Evolutionary conservation across 2,329 filamentous ascomycete species (phyloP), one percentile per base, ranked within the genome.

Genomic region (Onygenales sp.): DNA sequence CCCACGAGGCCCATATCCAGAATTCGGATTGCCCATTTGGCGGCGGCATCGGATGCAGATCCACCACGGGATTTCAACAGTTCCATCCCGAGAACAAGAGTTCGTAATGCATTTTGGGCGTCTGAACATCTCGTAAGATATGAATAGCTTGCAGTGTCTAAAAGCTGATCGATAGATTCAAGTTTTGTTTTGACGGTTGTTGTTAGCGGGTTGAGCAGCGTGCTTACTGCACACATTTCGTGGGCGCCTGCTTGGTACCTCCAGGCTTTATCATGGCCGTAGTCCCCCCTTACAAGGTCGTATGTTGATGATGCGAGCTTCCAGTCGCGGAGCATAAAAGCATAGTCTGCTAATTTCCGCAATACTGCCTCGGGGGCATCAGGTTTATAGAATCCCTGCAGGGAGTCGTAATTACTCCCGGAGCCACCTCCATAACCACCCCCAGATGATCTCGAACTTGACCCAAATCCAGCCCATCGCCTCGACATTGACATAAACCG

Each of bases 251-350:
- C 93, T 66, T 96, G 89, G 64, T 97, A 88, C 62, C 83, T 89
- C 93, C 93, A 98, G 1, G 93, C 94, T 69, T 97, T 97, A 67
- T 96, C 91, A 66, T 93, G 93, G 64, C 83, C 85, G 68, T 92
- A 98, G 67, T 98, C 94, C 7, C 85, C 81, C 51, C 89, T 83
- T 7, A 98, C 73, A 5, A 98, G 79, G 54, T 98, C 92, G 66
- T 96, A 98, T 0, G 89, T 95, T 10, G 86, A 90, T 61, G 93
- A 82, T 8, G 93, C 89, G 38, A 98, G 75, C 69, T 94, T 96
- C 83, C 87, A 98, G 69, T 98, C 94, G 35, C 93, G 83, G 39
- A 98, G 78, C 91, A 98, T 96, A 64, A 98, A 95, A 9, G 90
- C 85, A 70, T 92, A 97, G 67, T 98, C 93, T 43, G 89, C 93